Evolutionary conservation across 768 basidiomycete genomes (phyloP).

Genomic region (Rhodotorula babjevae): DNA sequence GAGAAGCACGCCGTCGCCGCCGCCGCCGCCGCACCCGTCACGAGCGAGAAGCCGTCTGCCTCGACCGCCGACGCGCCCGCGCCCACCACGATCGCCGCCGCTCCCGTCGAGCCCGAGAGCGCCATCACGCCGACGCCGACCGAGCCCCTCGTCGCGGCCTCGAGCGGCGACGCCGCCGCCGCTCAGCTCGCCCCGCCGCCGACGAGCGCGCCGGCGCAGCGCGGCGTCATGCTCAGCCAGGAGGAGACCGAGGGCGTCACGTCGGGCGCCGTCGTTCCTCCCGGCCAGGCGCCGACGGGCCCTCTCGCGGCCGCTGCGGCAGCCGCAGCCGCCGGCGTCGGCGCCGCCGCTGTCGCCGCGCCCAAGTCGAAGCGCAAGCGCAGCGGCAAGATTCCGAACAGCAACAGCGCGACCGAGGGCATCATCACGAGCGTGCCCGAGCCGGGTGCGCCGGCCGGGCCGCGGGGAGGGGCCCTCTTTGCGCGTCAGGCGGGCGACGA

Average conservation of each 20-base stretch:
- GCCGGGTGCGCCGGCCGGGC: slow-evolving; percentile 9
- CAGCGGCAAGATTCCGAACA: slow-evolving; percentile 60
- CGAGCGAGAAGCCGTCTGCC: background rate
- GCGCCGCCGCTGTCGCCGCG: slow-evolving; percentile 25
- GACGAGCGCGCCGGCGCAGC: slow-evolving; percentile 21
- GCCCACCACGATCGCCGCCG: background rate
- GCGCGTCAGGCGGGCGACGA: slow-evolving; percentile 16
- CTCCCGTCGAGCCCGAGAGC: slow-evolving; percentile 5
- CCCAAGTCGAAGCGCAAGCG: slow-evolving; percentile 59
- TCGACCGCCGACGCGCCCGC: background rate
- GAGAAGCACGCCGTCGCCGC: background rate
- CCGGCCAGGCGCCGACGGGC: slow-evolving; percentile 56
- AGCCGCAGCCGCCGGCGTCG: slow-evolving; percentile 40
- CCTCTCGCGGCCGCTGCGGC: slow-evolving; percentile 42
- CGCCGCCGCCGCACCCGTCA: too few species aligned
- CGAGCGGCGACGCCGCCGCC: slow-evolving; percentile 3
- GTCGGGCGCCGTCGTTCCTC: slow-evolving; percentile 85
- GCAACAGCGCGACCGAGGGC: slow-evolving; percentile 51
- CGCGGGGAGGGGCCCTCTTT: slow-evolving; percentile 19
- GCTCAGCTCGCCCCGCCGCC: slow-evolving; percentile 20
- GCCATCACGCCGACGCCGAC: slow-evolving; percentile 15
- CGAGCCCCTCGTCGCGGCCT: slow-evolving; percentile 1
- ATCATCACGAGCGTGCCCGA: slow-evolving; percentile 52
- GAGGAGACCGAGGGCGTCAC: slow-evolving; percentile 74
- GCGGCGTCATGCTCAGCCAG: slow-evolving; percentile 52